Evolutionary conservation across 2,329 filamentous ascomycete genomes (phyloP).

Genomic region (Cryphonectria carpinicola): DNA sequence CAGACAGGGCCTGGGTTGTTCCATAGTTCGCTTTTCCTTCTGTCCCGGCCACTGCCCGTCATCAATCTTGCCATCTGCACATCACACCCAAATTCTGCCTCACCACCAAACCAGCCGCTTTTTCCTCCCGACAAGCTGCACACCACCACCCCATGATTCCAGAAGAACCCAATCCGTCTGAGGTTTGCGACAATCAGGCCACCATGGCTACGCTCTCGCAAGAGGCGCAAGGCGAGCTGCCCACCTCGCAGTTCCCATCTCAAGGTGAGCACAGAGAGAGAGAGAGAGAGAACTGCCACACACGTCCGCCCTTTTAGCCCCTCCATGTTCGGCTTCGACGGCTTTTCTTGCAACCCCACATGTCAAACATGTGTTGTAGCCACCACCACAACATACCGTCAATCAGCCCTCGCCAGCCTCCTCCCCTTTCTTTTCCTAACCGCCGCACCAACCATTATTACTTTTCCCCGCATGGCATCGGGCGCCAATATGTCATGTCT

Average conservation of each 20-base stretch:
- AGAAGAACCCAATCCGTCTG: background rate
- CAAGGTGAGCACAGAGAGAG: constrained; percentile 19
- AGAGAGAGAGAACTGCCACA: constrained; percentile 9
- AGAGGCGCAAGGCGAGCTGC: constrained; percentile 26
- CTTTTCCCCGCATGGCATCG: background rate
- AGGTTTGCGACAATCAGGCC: background rate
- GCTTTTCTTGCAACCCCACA: constrained; percentile 19
- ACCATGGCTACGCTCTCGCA: constrained; percentile 28
- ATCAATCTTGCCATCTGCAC: constrained; percentile 26
- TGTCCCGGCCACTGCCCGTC: constrained; percentile 20
- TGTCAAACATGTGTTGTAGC: constrained; percentile 4
- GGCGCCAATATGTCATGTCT: background rate
- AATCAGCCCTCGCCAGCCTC: constrained; percentile 2
- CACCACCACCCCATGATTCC: constrained; percentile 4
- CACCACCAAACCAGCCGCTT: constrained; percentile 19
- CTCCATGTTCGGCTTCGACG: constrained; percentile 25
- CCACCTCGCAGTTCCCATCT: constrained; percentile 13
- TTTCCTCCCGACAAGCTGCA: background rate
- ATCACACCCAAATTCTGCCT: constrained; percentile 20
- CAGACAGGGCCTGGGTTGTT: constrained; percentile 3
- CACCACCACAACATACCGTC: background rate
- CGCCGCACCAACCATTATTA: background rate
- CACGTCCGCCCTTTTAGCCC: background rate
- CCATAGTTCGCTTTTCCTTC: constrained; percentile 19
- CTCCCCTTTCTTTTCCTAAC: too few species aligned